These are phyloP conservation scores for Geosiphon pyriformis DNA, from an alignment of 192 early-diverging fungal genomes.

Conservation along the genomic window DNA sequence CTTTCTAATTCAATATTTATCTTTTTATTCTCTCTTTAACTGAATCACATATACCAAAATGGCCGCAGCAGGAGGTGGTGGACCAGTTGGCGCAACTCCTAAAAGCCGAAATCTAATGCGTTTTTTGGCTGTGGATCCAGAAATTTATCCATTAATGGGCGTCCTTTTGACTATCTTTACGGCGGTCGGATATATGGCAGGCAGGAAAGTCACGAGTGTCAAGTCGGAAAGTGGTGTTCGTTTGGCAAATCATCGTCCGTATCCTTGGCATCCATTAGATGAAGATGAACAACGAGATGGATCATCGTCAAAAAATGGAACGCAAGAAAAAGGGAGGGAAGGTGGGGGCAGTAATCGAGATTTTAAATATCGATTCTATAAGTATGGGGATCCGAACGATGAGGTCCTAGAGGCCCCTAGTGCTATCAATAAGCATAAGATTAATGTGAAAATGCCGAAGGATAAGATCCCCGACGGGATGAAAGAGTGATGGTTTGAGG, in stretches of 20 bases:
- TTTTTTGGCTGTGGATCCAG: constrained; percentile 25
- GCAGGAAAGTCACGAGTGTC: constrained; percentile 5
- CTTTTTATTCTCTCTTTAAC: no score
- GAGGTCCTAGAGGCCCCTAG: constrained; percentile 1
- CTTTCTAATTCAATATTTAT: no score
- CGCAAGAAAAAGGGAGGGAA: neutral
- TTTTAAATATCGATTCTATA: constrained; percentile 27
- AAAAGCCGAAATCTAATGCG: constrained; percentile 9
- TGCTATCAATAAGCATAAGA: constrained; percentile 21
- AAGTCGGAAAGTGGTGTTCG: constrained; percentile 17
- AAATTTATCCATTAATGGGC: constrained; percentile 28
- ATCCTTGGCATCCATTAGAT: constrained; percentile 24
- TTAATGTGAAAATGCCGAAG: constrained; percentile 20
- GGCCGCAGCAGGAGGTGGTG: no score
- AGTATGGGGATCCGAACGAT: neutral
- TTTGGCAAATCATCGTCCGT: constrained; percentile 1
- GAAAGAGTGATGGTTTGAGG: no score
- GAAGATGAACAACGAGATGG: neutral
- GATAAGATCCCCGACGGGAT: neutral
- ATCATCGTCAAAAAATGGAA: no score
- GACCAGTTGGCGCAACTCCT: constrained; percentile 15
- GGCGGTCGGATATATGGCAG: constrained; percentile 23
- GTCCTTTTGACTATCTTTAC: constrained; percentile 11
- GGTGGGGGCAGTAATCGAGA: neutral
- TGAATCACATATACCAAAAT: no score